Conservation (phyloP, 345 rosid genomes). For the Raphanus raphanistrum region DNA sequence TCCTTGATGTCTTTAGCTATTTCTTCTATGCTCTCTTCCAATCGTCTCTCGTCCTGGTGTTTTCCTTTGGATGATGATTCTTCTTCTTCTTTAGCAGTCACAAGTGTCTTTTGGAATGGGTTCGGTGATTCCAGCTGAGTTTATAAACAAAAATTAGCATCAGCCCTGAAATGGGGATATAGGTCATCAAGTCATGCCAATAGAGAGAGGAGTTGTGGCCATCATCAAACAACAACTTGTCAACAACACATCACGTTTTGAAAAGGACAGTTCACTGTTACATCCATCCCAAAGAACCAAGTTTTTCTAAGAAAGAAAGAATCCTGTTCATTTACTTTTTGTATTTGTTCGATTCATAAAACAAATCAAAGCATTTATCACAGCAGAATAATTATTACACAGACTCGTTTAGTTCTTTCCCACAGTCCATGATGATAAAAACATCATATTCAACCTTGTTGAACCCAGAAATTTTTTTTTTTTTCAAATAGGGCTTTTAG, state of each 20-base stretch:
- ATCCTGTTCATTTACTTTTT: background rate
- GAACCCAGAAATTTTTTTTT: slow-evolving; percentile 5
- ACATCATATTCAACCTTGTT: background rate
- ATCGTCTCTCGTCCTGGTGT: background rate
- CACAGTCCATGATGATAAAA: background rate
- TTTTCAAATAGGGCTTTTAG: too few species aligned
- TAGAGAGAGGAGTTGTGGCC: background rate
- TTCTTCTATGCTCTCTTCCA: slow-evolving; percentile 43
- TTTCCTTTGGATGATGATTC: slow-evolving; percentile 20
- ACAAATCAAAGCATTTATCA: background rate
- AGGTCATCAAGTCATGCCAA: background rate
- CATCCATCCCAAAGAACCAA: background rate
- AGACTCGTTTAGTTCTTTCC: background rate
- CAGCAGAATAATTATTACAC: background rate
- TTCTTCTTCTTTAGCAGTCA: slow-evolving; percentile 23
- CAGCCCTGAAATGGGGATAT: slow-evolving; percentile 1
- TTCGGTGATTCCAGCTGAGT: slow-evolving; percentile 54
- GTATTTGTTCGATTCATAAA: background rate
- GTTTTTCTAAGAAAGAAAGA: background rate
- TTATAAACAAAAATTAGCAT: slow-evolving; percentile 4
- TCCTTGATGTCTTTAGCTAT: slow-evolving; percentile 57
- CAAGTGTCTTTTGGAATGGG: background rate
- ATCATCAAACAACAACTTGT: slow-evolving; percentile 9
- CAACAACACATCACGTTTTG: background rate
- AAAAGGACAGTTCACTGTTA: background rate